Conservation (phyloP, 1,139 yeast species). For the Zhuliangozyma blackwelliae region DNA sequence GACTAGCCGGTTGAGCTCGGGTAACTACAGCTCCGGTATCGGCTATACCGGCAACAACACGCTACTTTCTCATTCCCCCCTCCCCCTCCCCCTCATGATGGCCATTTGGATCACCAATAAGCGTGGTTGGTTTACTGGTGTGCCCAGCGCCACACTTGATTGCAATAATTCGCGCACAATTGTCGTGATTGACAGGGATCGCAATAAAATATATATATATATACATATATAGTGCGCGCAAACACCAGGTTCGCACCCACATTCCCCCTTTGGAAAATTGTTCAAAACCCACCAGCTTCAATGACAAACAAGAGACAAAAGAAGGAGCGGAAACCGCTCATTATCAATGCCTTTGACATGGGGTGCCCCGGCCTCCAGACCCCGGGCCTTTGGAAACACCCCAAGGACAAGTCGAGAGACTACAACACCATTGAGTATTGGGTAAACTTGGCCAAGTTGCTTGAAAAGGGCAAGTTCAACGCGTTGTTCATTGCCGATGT, state of each 20-base stretch:
- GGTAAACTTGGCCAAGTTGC: conserved; percentile 39
- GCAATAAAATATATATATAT: no score
- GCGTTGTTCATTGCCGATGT: conserved; percentile 45
- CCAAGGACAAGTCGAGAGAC: conserved; percentile 29
- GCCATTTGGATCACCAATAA: not conserved
- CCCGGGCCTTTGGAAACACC: conserved; percentile 40
- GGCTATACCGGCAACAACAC: no score
- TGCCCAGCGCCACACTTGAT: no score
- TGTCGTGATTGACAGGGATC: no score
- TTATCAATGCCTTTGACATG: conserved; percentile 39
- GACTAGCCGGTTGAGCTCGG: no score
- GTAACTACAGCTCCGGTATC: no score
- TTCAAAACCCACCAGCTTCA: not conserved
- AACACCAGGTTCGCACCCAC: no score
- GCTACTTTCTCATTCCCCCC: no score
- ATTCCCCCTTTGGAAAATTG: no score
- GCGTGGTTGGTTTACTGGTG: not conserved
- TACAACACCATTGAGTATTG: conserved; percentile 41
- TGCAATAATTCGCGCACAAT: no score
- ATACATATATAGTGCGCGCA: no score
- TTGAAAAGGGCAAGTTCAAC: conserved; percentile 43
- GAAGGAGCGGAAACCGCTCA: conserved; percentile 17
- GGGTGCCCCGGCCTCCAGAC: conserved; percentile 33
- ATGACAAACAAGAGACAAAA: conserved; percentile 11
- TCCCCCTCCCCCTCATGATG: no score